A percentile compares a stretch with the other conserved stretches of the same genome.
Evolutionary conservation across 1,284 basidiomycete genomes (phyloP).

Genomic region (Athelia psychrophila): DNA sequence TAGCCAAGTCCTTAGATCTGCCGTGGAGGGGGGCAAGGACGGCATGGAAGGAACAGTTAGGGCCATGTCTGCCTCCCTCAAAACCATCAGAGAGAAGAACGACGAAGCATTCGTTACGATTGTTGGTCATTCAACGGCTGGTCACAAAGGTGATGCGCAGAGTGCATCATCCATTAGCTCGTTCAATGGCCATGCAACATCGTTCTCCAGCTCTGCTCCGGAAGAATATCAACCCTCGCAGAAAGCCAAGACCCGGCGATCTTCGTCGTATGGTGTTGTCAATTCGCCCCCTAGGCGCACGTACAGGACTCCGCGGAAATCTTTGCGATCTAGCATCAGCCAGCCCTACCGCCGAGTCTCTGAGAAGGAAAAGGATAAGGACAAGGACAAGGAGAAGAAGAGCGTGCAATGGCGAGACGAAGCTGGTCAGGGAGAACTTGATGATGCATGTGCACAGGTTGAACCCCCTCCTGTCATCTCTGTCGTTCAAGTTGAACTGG

Average conservation of each 20-base stretch:
- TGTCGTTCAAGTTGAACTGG: slow-evolving; percentile 23
- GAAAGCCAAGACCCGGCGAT: slow-evolving; percentile 34
- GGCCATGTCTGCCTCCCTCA: slow-evolving; percentile 48
- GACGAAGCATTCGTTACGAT: slow-evolving; percentile 63
- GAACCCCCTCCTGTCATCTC: slow-evolving; percentile 27
- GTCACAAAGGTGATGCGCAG: slow-evolving; percentile 40
- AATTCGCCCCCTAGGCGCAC: slow-evolving; percentile 38
- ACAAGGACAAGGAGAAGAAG: slow-evolving; percentile 64
- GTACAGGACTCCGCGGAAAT: slow-evolving; percentile 66
- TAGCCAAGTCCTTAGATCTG: slow-evolving; percentile 48
- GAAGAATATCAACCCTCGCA: slow-evolving; percentile 26
- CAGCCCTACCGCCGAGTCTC: slow-evolving; percentile 59
- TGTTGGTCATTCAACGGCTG: slow-evolving; percentile 60
- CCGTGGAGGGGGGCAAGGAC: slow-evolving; percentile 41
- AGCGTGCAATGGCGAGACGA: slow-evolving; percentile 90
- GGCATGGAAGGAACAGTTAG: slow-evolving; percentile 36
- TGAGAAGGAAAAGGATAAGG: slow-evolving; percentile 49
- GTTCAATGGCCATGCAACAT: slow-evolving; percentile 44
- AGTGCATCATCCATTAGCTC: slow-evolving; percentile 29
- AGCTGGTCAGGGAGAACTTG: slow-evolving; percentile 78
- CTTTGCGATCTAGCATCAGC: slow-evolving; percentile 62
- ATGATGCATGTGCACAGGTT: slow-evolving; percentile 53
- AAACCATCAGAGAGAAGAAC: slow-evolving; percentile 61
- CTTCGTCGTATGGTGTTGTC: slow-evolving; percentile 47
- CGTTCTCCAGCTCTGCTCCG: slow-evolving; percentile 45